Percentiles rank a stretch among this genome's conserved stretches.
Conservation (phyloP, 2,329 filamentous ascomycete species). For the Epichloe elymi region DNA sequence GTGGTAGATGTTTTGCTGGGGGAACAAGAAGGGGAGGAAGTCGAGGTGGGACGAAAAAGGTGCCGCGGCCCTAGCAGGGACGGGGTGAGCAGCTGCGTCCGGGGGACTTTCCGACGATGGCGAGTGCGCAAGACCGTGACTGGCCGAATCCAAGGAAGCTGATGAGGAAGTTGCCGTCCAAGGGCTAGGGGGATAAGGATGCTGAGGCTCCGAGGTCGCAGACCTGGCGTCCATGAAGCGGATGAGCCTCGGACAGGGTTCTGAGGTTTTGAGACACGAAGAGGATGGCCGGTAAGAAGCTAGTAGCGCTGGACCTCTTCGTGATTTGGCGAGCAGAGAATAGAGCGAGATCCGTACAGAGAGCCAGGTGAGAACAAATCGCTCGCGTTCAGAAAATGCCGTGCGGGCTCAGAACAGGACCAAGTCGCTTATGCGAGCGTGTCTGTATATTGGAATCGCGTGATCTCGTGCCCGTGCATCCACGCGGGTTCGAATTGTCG, state of each 20-base stretch:
- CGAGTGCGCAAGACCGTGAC: conserved; percentile 14
- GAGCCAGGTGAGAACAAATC: background rate
- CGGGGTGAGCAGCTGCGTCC: conserved; percentile 13
- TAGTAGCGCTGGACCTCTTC: background rate
- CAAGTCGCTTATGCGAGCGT: background rate
- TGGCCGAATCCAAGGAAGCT: conserved; percentile 12
- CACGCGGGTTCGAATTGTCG: background rate
- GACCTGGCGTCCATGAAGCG: conserved; percentile 27
- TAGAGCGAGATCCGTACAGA: background rate
- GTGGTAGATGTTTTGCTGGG: conserved; percentile 47
- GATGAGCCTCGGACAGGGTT: conserved; percentile 7
- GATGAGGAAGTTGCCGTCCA: conserved; percentile 18
- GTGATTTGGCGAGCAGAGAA: background rate
- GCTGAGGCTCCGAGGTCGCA: conserved; percentile 23
- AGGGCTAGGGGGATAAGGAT: conserved; percentile 24
- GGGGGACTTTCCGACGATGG: conserved; percentile 18
- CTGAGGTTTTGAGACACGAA: background rate
- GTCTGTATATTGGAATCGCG: background rate
- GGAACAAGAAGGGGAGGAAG: conserved; percentile 43
- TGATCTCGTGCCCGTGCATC: conserved; percentile 1
- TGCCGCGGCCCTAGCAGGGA: conserved; percentile 12
- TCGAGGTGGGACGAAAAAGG: conserved; percentile 34
- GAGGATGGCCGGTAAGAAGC: background rate
- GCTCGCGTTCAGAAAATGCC: background rate
- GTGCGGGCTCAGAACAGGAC: background rate